Evolutionary conservation across 805 yeast species (phyloP).

Genomic region (Yarrowia deformans): DNA sequence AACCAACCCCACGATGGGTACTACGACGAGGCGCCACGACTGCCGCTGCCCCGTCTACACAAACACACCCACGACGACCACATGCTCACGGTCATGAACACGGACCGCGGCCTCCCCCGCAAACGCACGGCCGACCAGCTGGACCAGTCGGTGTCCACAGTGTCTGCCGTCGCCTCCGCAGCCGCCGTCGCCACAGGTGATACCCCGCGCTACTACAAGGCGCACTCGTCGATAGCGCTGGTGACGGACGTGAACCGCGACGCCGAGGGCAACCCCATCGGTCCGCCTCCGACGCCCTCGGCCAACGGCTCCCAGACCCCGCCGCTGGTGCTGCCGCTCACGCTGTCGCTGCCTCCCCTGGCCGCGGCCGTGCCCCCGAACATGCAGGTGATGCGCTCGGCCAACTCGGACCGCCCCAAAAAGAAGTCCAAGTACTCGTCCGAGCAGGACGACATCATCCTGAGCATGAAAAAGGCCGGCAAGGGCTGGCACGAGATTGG

Average conservation of each 20-base stretch:
- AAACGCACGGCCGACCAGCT: conserved; percentile 14
- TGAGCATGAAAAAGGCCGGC: conserved; percentile 66
- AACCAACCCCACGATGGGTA: conserved; percentile 10
- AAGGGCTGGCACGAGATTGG: conserved; percentile 79
- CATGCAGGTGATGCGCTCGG: conserved; percentile 55
- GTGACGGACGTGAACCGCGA: conserved; percentile 71
- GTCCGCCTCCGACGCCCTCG: conserved; percentile 5
- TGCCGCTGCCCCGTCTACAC: conserved; percentile 15
- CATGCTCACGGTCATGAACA: conserved; percentile 32
- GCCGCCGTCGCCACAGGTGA: background rate
- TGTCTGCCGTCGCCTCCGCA: too few species aligned
- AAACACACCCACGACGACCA: conserved; percentile 22
- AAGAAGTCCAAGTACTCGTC: conserved; percentile 73
- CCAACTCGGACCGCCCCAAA: conserved; percentile 57
- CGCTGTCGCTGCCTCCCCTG: conserved; percentile 60
- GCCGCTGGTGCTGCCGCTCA: conserved; percentile 27
- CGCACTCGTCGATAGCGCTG: conserved; percentile 81
- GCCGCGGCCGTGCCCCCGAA: conserved; percentile 53
- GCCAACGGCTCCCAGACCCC: conserved; percentile 22
- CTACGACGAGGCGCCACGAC: conserved; percentile 27
- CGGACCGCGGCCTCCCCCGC: conserved; percentile 8
- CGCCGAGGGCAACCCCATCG: conserved; percentile 51
- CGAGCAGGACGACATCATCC: conserved; percentile 71
- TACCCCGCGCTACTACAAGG: conserved; percentile 25
- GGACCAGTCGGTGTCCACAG: background rate